Evolutionary conservation across 192 early-diverging fungal genomes (phyloP).

Genomic region (Chytriomyces sp.): DNA sequence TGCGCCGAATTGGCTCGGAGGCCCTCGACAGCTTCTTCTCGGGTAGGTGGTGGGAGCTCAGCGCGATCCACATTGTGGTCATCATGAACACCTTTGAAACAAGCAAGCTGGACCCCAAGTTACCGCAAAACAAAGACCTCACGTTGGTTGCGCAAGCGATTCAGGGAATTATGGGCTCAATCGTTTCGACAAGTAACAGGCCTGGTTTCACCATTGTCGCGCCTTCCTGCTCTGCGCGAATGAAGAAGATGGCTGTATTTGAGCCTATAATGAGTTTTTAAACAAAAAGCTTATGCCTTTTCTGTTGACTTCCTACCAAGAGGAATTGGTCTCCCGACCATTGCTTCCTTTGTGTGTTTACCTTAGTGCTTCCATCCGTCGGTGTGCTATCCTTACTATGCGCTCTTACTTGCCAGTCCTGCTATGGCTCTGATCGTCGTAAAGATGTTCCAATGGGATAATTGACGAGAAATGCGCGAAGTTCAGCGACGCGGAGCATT

Average conservation of each 20-base stretch:
- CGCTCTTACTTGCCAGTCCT: too few species aligned
- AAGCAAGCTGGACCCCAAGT: not conserved
- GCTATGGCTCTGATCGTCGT: too few species aligned
- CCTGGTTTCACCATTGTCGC: not conserved
- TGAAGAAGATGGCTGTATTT: conserved; percentile 10
- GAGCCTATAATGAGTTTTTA: not conserved
- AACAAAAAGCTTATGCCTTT: not conserved
- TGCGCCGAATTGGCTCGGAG: not conserved
- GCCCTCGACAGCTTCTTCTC: not conserved
- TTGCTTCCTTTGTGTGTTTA: too few species aligned
- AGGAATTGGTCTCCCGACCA: too few species aligned
- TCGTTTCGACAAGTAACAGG: not conserved
- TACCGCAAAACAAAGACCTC: not conserved
- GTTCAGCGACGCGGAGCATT: too few species aligned
- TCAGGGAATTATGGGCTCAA: not conserved
- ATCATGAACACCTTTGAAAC: conserved; percentile 7
- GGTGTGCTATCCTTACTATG: too few species aligned
- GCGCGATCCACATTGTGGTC: not conserved
- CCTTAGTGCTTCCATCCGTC: too few species aligned
- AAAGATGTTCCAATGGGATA: too few species aligned
- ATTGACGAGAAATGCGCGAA: too few species aligned
- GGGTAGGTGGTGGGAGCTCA: conserved; percentile 2
- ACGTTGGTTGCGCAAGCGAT: not conserved
- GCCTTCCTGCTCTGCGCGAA: not conserved
- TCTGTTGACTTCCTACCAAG: too few species aligned